phyloP scores from a whole-genome alignment of 2,329 filamentous ascomycete species.

The Pseudopyrenochaeta lycopersici region DNA sequence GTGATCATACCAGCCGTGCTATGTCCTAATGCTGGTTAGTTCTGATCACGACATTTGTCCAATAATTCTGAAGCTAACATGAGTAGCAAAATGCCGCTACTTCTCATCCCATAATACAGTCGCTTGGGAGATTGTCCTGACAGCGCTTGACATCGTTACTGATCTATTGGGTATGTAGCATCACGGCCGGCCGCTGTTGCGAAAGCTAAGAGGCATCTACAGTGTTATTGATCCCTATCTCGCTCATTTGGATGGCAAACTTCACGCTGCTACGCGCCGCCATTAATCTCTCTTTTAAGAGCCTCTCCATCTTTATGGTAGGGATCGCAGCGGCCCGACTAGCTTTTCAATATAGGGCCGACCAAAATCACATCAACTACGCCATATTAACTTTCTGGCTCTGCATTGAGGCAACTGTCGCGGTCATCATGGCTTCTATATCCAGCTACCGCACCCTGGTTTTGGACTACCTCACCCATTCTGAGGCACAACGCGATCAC shows the following conservation, averaged over 20 bases:
- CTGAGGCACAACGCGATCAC: neutral
- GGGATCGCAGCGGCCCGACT: conserved; percentile 13
- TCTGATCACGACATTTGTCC: neutral
- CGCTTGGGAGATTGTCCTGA: conserved; percentile 13
- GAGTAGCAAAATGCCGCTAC: conserved; percentile 14
- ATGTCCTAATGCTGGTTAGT: conserved; percentile 17
- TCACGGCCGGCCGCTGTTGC: neutral
- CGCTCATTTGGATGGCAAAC: conserved; percentile 25
- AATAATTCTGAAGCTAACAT: conserved; percentile 2
- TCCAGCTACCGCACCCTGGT: conserved; percentile 21
- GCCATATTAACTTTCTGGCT: conserved; percentile 15
- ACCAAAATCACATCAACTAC: conserved; percentile 7
- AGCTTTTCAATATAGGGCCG: conserved; percentile 6
- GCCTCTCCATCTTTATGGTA: conserved; percentile 15
- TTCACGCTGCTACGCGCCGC: conserved; percentile 13
- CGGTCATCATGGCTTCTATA: conserved; percentile 16
- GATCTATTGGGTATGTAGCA: conserved; percentile 17
- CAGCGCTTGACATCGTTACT: conserved; percentile 21
- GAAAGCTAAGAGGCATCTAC: conserved; percentile 3
- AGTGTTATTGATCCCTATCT: conserved; percentile 19
- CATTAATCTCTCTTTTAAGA: conserved; percentile 22
- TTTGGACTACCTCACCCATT: conserved; percentile 8
- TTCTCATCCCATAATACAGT: conserved; percentile 7
- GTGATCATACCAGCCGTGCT: conserved; percentile 19
- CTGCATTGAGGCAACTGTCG: conserved; percentile 16